These are phyloP conservation scores for Pyrus pyrifolia DNA, from an alignment of 306 rosid genomes.

Conservation along the genomic window DNA sequence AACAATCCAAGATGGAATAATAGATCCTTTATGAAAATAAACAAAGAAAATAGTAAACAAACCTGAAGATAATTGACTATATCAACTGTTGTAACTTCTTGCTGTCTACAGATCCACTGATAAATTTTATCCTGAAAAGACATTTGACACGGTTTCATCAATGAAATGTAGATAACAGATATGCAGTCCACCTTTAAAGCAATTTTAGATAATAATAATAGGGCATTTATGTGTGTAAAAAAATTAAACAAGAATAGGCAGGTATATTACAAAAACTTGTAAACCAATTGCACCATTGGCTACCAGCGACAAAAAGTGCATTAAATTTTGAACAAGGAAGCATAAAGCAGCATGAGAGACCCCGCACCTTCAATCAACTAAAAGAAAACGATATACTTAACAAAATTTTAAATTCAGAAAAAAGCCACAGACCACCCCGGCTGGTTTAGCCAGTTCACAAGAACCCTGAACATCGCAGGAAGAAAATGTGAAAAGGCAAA, in stretches of 20 bases:
- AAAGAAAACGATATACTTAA: neutral
- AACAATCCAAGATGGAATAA: neutral
- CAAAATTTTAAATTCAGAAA: neutral
- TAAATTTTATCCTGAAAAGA: constrained; percentile 68
- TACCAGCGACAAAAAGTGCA: neutral
- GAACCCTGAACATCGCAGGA: neutral
- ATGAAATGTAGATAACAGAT: neutral
- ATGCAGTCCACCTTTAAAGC: neutral
- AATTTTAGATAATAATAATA: neutral
- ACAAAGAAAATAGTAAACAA: neutral
- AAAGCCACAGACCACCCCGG: neutral
- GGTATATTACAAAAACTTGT: neutral
- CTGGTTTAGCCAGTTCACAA: neutral
- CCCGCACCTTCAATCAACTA: neutral
- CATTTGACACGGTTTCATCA: neutral
- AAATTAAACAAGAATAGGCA: neutral
- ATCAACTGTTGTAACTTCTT: constrained; percentile 62
- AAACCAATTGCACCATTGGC: neutral
- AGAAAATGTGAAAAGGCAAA: neutral
- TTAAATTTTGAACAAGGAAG: neutral
- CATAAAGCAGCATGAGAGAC: neutral
- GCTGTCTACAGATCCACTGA: constrained; percentile 80
- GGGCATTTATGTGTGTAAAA: neutral
- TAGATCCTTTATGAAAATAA: neutral
- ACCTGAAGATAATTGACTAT: constrained; percentile 73